Evolutionary conservation across 2,329 filamentous ascomycete genomes (phyloP).

Genomic region (Coniella vitis): DNA sequence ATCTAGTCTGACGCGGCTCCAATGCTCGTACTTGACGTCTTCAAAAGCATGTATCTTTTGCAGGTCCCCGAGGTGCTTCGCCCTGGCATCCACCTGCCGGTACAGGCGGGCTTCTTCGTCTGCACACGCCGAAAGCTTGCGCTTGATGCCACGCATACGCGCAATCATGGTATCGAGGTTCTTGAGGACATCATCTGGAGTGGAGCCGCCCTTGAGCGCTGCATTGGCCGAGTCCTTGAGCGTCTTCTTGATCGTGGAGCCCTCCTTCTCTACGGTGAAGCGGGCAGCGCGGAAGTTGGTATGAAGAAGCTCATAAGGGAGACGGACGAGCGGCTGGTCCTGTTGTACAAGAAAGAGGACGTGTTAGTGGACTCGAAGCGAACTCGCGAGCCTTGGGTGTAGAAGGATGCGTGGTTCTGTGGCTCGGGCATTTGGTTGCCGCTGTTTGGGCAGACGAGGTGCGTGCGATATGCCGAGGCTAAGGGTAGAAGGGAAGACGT

Average conservation of each 20-base stretch:
- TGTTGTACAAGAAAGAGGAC: conserved; percentile 26
- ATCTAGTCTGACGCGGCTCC: conserved; percentile 77
- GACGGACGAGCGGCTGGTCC: conserved; percentile 91
- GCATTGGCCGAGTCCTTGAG: conserved; percentile 60
- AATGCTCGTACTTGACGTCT: conserved; percentile 89
- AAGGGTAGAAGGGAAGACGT: conserved; percentile 22
- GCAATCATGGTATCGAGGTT: conserved; percentile 79
- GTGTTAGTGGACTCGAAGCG: background rate
- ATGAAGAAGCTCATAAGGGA: conserved; percentile 86
- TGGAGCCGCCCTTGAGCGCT: conserved; percentile 55
- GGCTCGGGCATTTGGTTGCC: background rate
- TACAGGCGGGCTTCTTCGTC: conserved; percentile 76
- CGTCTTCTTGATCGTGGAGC: conserved; percentile 52
- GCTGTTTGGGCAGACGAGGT: background rate
- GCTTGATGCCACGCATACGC: conserved; percentile 79
- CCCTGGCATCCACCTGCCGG: conserved; percentile 65
- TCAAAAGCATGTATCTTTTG: conserved; percentile 74
- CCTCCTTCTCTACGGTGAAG: conserved; percentile 67
- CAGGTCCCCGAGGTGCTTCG: conserved; percentile 74
- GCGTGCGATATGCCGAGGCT: background rate
- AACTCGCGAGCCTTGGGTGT: background rate
- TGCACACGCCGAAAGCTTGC: conserved; percentile 72
- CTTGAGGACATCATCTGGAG: conserved; percentile 65
- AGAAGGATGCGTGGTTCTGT: background rate
- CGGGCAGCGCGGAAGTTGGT: conserved; percentile 90